phyloP scores from a whole-genome alignment of 495 filamentous ascomycete species.

The Xylaria scruposa region DNA sequence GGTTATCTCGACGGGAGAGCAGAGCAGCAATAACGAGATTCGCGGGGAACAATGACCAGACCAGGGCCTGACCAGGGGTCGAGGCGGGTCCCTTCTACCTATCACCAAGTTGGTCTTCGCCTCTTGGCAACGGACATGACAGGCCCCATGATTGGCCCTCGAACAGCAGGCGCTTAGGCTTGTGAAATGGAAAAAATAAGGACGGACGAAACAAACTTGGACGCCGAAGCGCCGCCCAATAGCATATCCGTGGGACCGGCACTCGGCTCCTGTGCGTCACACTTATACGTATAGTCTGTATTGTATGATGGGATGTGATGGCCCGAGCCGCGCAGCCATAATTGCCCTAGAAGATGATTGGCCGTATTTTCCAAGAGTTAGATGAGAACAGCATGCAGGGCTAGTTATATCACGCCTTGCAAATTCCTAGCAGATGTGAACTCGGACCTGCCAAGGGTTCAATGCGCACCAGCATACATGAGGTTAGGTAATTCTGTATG shows the following conservation, averaged over 20 bases:
- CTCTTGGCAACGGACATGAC: slow-evolving; percentile 14
- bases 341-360: neutral
- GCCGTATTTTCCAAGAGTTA: neutral
- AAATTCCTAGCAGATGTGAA: no score
- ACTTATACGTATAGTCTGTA: neutral
- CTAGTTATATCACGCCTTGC: no score
- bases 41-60: slow-evolving; percentile 20
- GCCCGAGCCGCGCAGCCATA: neutral
- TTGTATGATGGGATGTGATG: neutral
- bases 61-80: slow-evolving; percentile 4
- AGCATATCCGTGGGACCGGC: slow-evolving; percentile 14
- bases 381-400: no score
- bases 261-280: slow-evolving; percentile 14
- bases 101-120: neutral
- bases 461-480: no score
- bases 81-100: slow-evolving; percentile 8
- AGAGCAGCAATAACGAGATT: neutral
- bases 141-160: slow-evolving; percentile 22
- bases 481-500: no score
- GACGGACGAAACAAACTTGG: neutral
- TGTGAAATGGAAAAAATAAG: neutral
- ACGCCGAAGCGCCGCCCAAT: slow-evolving; percentile 18
- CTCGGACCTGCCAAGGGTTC: no score
- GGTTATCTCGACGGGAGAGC: slow-evolving; percentile 3
- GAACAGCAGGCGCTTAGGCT: slow-evolving; percentile 22